Percentiles rank a stretch among this genome's conserved stretches.
Evolutionary conservation across 1,139 yeast species (phyloP).

Genomic region (Zygoascus sp.): DNA sequence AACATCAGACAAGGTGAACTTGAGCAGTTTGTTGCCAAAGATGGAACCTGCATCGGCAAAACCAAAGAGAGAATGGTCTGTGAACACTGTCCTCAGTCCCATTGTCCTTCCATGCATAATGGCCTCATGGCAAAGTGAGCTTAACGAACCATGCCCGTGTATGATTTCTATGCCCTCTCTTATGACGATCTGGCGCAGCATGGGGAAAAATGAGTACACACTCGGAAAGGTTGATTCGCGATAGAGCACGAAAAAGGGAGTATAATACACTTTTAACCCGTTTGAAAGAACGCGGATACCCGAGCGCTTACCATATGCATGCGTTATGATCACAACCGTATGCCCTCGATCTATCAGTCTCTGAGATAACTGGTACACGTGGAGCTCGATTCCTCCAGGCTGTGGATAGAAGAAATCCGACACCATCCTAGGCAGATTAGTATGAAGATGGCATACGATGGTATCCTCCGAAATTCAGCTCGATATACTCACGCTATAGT

Average conservation of each 20-base stretch:
- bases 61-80: constrained; percentile 95
- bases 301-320: constrained; percentile 73
- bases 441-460: too few relatives aligned
- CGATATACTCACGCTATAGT: constrained; percentile 43
- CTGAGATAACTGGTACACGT: constrained; percentile 79
- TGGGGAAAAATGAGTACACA: constrained; percentile 82
- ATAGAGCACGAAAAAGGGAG: constrained; percentile 74
- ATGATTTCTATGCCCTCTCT: constrained; percentile 83
- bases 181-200: constrained; percentile 75
- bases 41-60: constrained; percentile 84
- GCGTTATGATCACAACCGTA: constrained; percentile 85
- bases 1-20: constrained; percentile 78
- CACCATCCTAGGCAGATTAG: constrained; percentile 53
- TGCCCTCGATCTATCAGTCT: constrained; percentile 81
- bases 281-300: constrained; percentile 82
- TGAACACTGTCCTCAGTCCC: constrained; percentile 88
- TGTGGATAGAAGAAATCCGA: constrained; percentile 98
- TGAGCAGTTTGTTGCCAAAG: constrained; percentile 78
- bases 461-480: not conserved
- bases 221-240: constrained; percentile 86
- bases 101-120: constrained; percentile 85
- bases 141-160: constrained; percentile 92
- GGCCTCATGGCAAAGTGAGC: constrained; percentile 84
- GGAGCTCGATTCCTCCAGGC: constrained; percentile 96
- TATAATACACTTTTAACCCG: constrained; percentile 89